phyloP scores from a whole-genome alignment of 2,329 filamentous ascomycete species.

The Colletotrichum tofieldiae region DNA sequence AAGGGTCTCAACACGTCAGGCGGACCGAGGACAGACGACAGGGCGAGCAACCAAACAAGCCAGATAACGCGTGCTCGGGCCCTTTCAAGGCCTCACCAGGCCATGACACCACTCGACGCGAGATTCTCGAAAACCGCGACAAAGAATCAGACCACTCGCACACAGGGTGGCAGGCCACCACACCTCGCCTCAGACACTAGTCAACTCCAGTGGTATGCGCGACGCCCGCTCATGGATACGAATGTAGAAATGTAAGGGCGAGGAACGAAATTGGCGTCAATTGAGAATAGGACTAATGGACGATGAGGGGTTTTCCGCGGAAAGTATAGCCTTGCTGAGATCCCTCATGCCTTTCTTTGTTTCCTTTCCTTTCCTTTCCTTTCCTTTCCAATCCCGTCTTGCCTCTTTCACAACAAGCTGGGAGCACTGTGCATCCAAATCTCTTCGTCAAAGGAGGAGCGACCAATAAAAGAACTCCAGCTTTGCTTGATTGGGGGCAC shows the following conservation, averaged over 20 bases:
- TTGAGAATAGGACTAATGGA: slow-evolving; percentile 3
- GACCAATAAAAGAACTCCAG: neutral
- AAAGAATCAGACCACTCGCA: slow-evolving; percentile 28
- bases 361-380: too few species aligned
- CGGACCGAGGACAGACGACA: slow-evolving; percentile 27
- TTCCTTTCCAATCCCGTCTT: neutral
- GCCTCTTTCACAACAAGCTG: neutral
- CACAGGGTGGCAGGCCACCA: slow-evolving; percentile 9
- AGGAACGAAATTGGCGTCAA: neutral
- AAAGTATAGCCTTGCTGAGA: neutral
- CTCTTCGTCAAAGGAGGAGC: neutral
- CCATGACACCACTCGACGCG: slow-evolving; percentile 9
- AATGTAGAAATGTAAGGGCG: neutral
- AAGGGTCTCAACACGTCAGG: slow-evolving; percentile 36
- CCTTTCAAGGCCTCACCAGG: slow-evolving; percentile 8
- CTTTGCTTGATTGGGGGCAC: neutral
- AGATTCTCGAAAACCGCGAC: neutral
- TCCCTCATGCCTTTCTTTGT: too few species aligned
- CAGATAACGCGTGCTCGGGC: slow-evolving; percentile 11
- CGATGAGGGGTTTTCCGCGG: neutral
- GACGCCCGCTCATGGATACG: slow-evolving; percentile 13
- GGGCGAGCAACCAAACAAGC: slow-evolving; percentile 14
- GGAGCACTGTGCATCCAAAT: neutral
- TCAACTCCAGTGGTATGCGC: slow-evolving; percentile 13
- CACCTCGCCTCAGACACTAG: slow-evolving; percentile 17